Evolutionary conservation across 2,329 filamentous ascomycete species (phyloP).

Genomic region (Ascochyta fabae): DNA sequence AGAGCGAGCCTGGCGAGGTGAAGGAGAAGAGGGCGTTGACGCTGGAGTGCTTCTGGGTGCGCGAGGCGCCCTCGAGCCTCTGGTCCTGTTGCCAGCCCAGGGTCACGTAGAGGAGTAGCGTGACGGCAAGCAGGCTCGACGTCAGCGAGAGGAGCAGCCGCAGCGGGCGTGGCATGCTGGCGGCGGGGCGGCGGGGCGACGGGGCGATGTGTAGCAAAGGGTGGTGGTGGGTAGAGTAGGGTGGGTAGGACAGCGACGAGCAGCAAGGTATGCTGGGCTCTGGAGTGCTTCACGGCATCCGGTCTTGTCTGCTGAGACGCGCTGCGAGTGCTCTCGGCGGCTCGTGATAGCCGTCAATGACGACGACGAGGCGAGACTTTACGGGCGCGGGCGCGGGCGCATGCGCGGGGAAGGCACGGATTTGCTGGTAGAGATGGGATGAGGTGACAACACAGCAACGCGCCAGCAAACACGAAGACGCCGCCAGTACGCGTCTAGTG

Average conservation of each 20-base stretch:
- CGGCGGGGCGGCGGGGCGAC: neutral
- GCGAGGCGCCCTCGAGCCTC: slow-evolving; percentile 20
- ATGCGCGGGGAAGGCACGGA: slow-evolving; percentile 12
- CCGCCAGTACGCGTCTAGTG: neutral
- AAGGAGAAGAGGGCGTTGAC: slow-evolving; percentile 56
- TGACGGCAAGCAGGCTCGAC: slow-evolving; percentile 52
- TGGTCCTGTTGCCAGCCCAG: slow-evolving; percentile 32
- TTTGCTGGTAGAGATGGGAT: slow-evolving; percentile 3
- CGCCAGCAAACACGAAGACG: neutral
- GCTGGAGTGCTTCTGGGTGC: slow-evolving; percentile 38
- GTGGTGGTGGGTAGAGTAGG: neutral
- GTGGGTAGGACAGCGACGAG: slow-evolving; percentile 9
- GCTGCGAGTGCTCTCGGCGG: slow-evolving; percentile 4
- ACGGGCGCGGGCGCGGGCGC: slow-evolving; percentile 6
- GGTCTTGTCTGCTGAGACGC: slow-evolving; percentile 9
- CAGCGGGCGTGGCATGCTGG: slow-evolving; percentile 45
- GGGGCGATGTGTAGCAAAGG: slow-evolving; percentile 5
- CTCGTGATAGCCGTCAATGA: slow-evolving; percentile 18
- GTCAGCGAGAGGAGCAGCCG: slow-evolving; percentile 51
- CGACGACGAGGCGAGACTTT: slow-evolving; percentile 3
- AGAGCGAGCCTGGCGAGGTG: slow-evolving; percentile 77
- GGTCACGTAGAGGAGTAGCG: slow-evolving; percentile 52
- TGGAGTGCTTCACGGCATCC: slow-evolving; percentile 15
- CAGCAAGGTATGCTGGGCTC: slow-evolving; percentile 35
- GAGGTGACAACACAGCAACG: slow-evolving; percentile 11